Base-by-base conservation (phyloP, 2,329 filamentous ascomycete species). In the Arthrocladium fulminans region DNA sequence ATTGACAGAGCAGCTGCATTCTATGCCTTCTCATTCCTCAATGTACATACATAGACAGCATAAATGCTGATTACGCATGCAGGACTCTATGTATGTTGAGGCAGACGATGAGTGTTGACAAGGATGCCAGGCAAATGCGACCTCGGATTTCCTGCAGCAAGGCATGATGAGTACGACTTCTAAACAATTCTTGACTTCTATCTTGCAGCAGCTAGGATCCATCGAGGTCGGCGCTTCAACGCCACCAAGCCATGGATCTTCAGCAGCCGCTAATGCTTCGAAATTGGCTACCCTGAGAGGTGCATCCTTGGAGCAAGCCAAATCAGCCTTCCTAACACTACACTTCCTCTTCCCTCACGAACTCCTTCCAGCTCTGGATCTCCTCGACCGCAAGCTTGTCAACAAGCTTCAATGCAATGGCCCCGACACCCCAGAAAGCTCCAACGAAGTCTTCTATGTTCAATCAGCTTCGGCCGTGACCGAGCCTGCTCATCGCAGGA, bases 271-370 rank as follows among this genome's bases (percentile, higher is more conserved):
- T 19, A 9, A 37, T 37, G 20, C 19, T 6, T 45, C 43, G 13
- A 22, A 8, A 3, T 22, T 48, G 3, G 22, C 25, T 19, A 32
- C 9, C 17, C 45, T 48, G 2, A 35, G 29, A 22, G 24, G 35
- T 13, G n/a, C 19, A 22, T 46, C 51, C 13, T 22, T 23, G n/a
- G 30, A 43, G 10, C 40, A 44, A 8, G 55, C 52, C 7, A 54
- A 47, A 22, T 41, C 48, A 8, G 68, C 84, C 13, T 70, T 95
- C n/a, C 70, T 88, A 1, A 88, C 86, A 0, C 76, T 95, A 0
- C 89, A 96, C 67, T 84, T 88, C 27, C 70, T 96, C 12, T 94
- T 94, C 60, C 88, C 88, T 0, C 79, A 80, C 54, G 77, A 88
- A 47, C 69, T 96, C 1, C 80, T 96, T 1, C 86, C 88, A 2